phyloP scores from a whole-genome alignment of 768 basidiomycete species.

The Hirschioporus abietinus region DNA sequence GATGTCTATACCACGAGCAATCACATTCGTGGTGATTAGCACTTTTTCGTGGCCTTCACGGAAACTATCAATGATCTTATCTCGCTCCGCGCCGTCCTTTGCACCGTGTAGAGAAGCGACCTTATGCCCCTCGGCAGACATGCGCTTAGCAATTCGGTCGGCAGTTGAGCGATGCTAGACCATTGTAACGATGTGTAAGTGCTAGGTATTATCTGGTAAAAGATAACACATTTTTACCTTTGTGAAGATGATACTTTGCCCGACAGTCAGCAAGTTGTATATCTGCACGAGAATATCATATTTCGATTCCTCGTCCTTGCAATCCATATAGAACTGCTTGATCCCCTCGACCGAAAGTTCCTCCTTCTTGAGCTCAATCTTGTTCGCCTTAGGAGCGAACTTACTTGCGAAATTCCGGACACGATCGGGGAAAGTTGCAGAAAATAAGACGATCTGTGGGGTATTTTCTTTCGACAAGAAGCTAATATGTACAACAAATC shows the following conservation, averaged over 20 bases:
- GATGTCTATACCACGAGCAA: slow-evolving; percentile 97
- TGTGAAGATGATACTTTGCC: slow-evolving; percentile 98
- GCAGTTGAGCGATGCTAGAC: slow-evolving; percentile 82
- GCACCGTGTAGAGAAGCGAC: slow-evolving; percentile 95
- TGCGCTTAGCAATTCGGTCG: slow-evolving; percentile 84
- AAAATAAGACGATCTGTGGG: slow-evolving; percentile 91
- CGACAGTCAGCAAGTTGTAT: slow-evolving; percentile 88
- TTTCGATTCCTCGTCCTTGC: slow-evolving; percentile 85
- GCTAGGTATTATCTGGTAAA: slow-evolving; percentile 6
- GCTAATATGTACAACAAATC: slow-evolving; percentile 27
- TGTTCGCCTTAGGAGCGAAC: slow-evolving; percentile 92
- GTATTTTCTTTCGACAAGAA: slow-evolving; percentile 47
- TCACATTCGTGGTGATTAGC: slow-evolving; percentile 97
- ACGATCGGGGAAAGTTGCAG: slow-evolving; percentile 94
- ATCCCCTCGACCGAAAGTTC: slow-evolving; percentile 93
- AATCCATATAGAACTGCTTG: slow-evolving; percentile 97
- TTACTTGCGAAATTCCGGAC: slow-evolving; percentile 89
- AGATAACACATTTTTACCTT: slow-evolving; percentile 51
- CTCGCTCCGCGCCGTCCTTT: slow-evolving; percentile 86
- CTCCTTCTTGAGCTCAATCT: slow-evolving; percentile 91
- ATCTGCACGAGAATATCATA: slow-evolving; percentile 91
- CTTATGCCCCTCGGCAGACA: slow-evolving; percentile 91
- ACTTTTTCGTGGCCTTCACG: slow-evolving; percentile 95
- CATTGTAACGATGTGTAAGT: not conserved
- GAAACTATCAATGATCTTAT: slow-evolving; percentile 90